Conservation (phyloP, 306 rosid species). For the Cicer yamashitae region DNA sequence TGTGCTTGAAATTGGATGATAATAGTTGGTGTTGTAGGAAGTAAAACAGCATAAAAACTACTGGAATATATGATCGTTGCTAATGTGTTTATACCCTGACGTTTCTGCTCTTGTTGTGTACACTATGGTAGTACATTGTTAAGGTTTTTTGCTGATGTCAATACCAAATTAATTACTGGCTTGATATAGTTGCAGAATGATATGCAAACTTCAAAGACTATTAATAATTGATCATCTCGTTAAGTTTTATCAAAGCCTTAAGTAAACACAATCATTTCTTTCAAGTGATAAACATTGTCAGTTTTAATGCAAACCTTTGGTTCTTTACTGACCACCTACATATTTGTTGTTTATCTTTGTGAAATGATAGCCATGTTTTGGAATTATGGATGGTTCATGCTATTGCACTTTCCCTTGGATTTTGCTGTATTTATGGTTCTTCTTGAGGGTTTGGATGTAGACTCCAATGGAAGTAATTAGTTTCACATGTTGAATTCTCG, state of each 20-base stretch:
- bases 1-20: conserved; percentile 25
- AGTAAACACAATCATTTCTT: conserved; percentile 10
- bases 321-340: conserved; percentile 4
- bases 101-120: background rate
- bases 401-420: conserved; percentile 24
- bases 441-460: conserved; percentile 8
- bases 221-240: background rate
- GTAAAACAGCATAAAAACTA: background rate
- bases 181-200: conserved; percentile 1
- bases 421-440: conserved; percentile 19
- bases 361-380: background rate
- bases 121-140: conserved; percentile 2
- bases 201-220: background rate
- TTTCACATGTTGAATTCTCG: conserved; percentile 4
- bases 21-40: background rate
- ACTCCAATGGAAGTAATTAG: conserved; percentile 19
- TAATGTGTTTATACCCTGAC: background rate
- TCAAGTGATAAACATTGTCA: background rate
- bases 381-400: conserved; percentile 5
- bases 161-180: background rate
- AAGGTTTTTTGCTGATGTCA: conserved; percentile 29
- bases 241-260: background rate
- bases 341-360: conserved; percentile 27
- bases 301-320: conserved; percentile 17
- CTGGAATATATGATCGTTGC: background rate